A percentile compares a stretch with the other conserved stretches of the same genome.
Conservation (phyloP, 805 yeast genomes). For the Zygotorulaspora florentina region DNA sequence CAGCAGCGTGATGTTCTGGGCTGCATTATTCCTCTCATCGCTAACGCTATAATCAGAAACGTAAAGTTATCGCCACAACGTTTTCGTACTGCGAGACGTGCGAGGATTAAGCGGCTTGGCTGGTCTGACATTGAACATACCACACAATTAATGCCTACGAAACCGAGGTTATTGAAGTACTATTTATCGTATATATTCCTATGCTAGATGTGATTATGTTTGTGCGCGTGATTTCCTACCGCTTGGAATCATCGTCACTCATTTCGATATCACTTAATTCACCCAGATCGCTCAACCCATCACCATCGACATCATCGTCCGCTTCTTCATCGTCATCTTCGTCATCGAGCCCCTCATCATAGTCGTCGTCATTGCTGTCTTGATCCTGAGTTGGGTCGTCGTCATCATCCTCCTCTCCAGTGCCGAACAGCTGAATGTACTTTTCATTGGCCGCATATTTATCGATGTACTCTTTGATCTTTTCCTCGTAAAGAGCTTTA, state of each 20-base stretch:
- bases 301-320: conserved; percentile 16
- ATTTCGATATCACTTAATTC: conserved; percentile 33
- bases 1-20: too few relatives aligned
- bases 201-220: neutral
- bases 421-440: conserved; percentile 40
- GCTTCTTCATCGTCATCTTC: conserved; percentile 12
- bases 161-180: neutral
- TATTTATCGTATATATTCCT: neutral
- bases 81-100: too few relatives aligned
- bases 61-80: too few relatives aligned
- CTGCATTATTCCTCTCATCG: too few relatives aligned
- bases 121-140: too few relatives aligned
- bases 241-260: conserved; percentile 10
- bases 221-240: neutral
- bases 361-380: conserved; percentile 31
- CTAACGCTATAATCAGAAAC: too few relatives aligned
- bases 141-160: too few relatives aligned
- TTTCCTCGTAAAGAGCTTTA: conserved; percentile 58
- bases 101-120: too few relatives aligned
- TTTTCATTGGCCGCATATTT: conserved; percentile 54
- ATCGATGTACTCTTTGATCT: conserved; percentile 68
- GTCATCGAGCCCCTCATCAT: conserved; percentile 15
- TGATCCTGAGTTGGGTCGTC: conserved; percentile 40
- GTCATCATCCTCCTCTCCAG: conserved; percentile 47
- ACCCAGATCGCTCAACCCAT: conserved; percentile 12